Evolutionary conservation across 73 alveolate species (phyloP), one percentile per base, ranked within the genome.

Genomic region (Strombidium stylifer): DNA sequence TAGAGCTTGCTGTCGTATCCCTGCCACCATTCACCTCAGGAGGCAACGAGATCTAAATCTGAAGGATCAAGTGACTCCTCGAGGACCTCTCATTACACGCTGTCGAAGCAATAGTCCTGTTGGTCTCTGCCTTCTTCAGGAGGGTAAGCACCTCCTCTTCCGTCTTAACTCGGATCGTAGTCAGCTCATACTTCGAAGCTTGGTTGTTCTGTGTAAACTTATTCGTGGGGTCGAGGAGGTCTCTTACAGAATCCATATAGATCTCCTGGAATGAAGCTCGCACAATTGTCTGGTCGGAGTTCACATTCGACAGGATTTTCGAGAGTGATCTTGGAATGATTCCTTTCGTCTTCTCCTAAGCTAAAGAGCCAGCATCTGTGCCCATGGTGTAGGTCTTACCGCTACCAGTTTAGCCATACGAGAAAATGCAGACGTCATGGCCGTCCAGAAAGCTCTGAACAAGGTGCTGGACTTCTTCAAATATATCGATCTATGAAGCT

Each of bases 321-420:
- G 59, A 81, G 4, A 84, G 69, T 21, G 90, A 40, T 11, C 94
- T 64, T 10, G 94, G 94, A n/a, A 84, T 71, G 18, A 84, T 74
- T 0, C 94, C 94, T 50, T 62, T 4, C 15, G 4, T 68, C 26
- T 48, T 79, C 48, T 69, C 77, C 7, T 53, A 41, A 18, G 55
- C 39, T 5, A 42, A 40, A 36, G 44, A 46, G 1, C 52, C 44
- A 4, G 37, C 4, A 3, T 84, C 84, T 12, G 85, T 85, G 39
- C 82, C 95, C 97, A 90, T 90, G 6, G 97, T 90, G 87, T 56
- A 90, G 30, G 97, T 90, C 72, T 90, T 90, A 25, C 97, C 97
- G 1, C 90, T 67, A 15, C 97, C 97, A 14, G 95, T 85, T 72
- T 90, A 86, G 15, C 97, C 97, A 54, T 90, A 90, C 31, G 94